phyloP scores from a whole-genome alignment of 345 rosid species.

The Euclidium syriacum region DNA sequence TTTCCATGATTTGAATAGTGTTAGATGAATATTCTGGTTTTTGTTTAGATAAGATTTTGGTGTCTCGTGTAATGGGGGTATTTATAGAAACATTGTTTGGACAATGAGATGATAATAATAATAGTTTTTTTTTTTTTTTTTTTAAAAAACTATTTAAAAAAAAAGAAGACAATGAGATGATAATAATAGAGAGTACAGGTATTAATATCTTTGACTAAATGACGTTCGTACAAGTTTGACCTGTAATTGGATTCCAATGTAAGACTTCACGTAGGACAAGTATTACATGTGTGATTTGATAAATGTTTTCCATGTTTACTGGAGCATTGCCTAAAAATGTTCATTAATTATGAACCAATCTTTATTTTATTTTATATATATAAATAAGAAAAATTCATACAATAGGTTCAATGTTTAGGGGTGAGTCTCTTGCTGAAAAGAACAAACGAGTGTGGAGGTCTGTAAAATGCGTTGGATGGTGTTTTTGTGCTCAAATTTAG shows the following conservation, averaged over 20 bases:
- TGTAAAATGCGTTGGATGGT: too few relatives aligned
- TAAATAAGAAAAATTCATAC: too few relatives aligned
- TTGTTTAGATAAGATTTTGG: neutral
- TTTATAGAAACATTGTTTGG: neutral
- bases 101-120: constrained; percentile 1
- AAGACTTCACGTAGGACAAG: neutral
- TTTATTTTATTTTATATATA: too few relatives aligned
- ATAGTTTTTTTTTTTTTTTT: too few relatives aligned
- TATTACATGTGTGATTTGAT: neutral
- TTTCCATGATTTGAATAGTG: constrained; percentile 19
- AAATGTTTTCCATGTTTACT: neutral
- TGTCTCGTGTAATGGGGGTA: neutral
- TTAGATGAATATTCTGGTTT: neutral
- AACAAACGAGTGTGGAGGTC: too few relatives aligned
- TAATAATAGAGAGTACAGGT: constrained; percentile 3
- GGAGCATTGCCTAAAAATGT: too few relatives aligned
- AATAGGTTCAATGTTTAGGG: too few relatives aligned
- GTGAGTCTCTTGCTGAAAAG: too few relatives aligned
- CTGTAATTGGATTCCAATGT: neutral
- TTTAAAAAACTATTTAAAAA: too few relatives aligned
- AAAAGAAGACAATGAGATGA: neutral
- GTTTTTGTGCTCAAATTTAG: too few relatives aligned
- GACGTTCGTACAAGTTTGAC: constrained; percentile 14
- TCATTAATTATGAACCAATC: too few relatives aligned
- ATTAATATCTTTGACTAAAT: constrained; percentile 3